phyloP scores from a whole-genome alignment of 2,329 filamentous ascomycete species.

The Cordyceps pruinosa region DNA sequence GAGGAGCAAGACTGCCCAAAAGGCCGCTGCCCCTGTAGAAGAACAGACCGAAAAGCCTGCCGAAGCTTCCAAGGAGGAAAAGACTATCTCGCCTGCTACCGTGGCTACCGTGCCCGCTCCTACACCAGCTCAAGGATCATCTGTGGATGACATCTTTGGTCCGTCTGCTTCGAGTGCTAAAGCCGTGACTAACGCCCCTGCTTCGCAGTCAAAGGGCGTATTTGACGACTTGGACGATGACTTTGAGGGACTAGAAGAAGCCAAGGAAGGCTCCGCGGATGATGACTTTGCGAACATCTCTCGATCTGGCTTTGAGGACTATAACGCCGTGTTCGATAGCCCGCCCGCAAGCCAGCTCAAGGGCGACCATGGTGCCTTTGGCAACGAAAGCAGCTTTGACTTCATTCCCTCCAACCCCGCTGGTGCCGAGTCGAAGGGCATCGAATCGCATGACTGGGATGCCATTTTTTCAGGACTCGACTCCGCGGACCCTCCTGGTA shows the following conservation, averaged over 20 bases:
- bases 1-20: slow-evolving; percentile 24
- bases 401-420: slow-evolving; percentile 40
- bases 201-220: slow-evolving; percentile 35
- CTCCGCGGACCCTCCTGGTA: slow-evolving; percentile 33
- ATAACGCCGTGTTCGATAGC: slow-evolving; percentile 77
- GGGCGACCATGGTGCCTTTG: slow-evolving; percentile 46
- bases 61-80: slow-evolving; percentile 24
- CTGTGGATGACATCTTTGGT: slow-evolving; percentile 39
- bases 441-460: slow-evolving; percentile 78
- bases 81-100: slow-evolving; percentile 22
- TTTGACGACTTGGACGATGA: slow-evolving; percentile 75
- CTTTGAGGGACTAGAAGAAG: slow-evolving; percentile 77
- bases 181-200: slow-evolving; percentile 22
- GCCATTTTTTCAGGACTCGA: slow-evolving; percentile 83
- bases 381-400: slow-evolving; percentile 52
- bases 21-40: slow-evolving; percentile 6
- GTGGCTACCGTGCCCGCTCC: slow-evolving; percentile 24
- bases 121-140: slow-evolving; percentile 17
- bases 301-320: slow-evolving; percentile 65
- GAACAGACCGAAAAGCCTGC: slow-evolving; percentile 11
- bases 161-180: slow-evolving; percentile 19
- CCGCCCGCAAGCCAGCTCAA: slow-evolving; percentile 50
- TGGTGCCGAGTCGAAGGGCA: slow-evolving; percentile 27
- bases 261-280: slow-evolving; percentile 71
- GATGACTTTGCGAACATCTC: slow-evolving; percentile 74